Conservation (phyloP, 371 early-diverging fungal species). For the Mortierella sp. region DNA sequence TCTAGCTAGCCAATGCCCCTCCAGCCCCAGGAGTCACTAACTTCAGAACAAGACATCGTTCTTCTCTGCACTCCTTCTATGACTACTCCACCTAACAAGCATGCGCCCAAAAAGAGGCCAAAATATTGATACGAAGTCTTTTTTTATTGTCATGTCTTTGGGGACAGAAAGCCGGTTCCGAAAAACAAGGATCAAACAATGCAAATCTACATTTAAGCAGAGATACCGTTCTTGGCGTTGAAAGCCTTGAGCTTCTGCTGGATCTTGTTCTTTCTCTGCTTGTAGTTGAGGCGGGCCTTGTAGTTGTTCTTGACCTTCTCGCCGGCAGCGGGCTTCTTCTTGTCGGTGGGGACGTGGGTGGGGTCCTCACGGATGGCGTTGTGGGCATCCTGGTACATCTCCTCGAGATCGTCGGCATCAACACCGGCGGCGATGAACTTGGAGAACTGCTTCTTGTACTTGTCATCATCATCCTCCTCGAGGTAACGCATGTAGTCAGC, state of each 20-base stretch:
- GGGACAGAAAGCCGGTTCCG: constrained; percentile 26
- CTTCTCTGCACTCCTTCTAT: too few relatives aligned
- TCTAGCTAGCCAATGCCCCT: too few relatives aligned
- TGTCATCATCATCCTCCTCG: constrained; percentile 98
- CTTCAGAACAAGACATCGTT: too few relatives aligned
- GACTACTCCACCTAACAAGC: too few relatives aligned
- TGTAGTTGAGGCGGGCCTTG: constrained; percentile 84
- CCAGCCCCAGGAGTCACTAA: too few relatives aligned
- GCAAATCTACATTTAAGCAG: constrained; percentile 42
- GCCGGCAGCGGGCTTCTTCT: constrained; percentile 77
- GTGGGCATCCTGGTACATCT: constrained; percentile 97
- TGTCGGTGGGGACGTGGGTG: constrained; percentile 75
- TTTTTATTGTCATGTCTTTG: constrained; percentile 24
- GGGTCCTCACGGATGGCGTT: constrained; percentile 96
- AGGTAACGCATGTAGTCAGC: constrained; percentile 99
- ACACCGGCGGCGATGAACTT: constrained; percentile 95
- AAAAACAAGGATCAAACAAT: constrained; percentile 22
- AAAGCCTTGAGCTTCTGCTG: constrained; percentile 92
- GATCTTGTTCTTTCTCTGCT: constrained; percentile 92
- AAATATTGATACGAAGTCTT: background rate
- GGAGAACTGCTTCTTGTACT: constrained; percentile 98
- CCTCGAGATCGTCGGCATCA: constrained; percentile 95
- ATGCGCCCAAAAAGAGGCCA: background rate
- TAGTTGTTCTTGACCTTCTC: constrained; percentile 71
- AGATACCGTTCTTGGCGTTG: constrained; percentile 59